Conservation (phyloP, 2,329 filamentous ascomycete species). For the Xylaria sp. region DNA sequence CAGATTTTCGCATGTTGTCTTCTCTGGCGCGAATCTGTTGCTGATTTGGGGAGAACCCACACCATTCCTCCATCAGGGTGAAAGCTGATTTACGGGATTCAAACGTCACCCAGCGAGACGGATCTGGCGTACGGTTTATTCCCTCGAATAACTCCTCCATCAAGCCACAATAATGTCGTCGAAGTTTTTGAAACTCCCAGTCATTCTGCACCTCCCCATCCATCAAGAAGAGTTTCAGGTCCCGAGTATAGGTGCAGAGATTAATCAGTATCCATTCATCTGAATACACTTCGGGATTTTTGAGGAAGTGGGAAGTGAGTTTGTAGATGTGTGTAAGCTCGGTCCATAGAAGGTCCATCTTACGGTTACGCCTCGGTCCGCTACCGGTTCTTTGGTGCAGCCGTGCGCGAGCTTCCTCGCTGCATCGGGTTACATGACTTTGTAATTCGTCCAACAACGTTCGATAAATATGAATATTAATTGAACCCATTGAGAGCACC, state of each 20-base stretch:
- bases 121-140: slow-evolving; percentile 85
- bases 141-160: slow-evolving; percentile 94
- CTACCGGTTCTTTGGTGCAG: slow-evolving; percentile 89
- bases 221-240: slow-evolving; percentile 92
- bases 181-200: slow-evolving; percentile 90
- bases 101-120: slow-evolving; percentile 95
- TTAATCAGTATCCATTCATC: slow-evolving; percentile 93
- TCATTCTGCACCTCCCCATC: slow-evolving; percentile 95
- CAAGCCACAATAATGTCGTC: slow-evolving; percentile 92
- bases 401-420: slow-evolving; percentile 85
- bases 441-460: slow-evolving; percentile 91
- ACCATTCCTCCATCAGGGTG: slow-evolving; percentile 98
- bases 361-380: slow-evolving; percentile 81
- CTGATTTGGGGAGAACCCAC: slow-evolving; percentile 94
- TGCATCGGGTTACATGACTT: slow-evolving; percentile 84
- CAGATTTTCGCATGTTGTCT: slow-evolving; percentile 85
- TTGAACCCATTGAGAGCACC: slow-evolving; percentile 90
- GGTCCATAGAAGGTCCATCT: slow-evolving; percentile 86
- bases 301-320: slow-evolving; percentile 88
- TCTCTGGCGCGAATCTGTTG: slow-evolving; percentile 82
- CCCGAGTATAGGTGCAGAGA: slow-evolving; percentile 87
- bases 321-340: slow-evolving; percentile 98
- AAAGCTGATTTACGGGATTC: slow-evolving; percentile 96
- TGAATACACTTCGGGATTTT: slow-evolving; percentile 78
- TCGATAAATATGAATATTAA: slow-evolving; percentile 93